Evolutionary conservation across 140 eudicot species (phyloP).

Genomic region (Flaveria floridana): DNA sequence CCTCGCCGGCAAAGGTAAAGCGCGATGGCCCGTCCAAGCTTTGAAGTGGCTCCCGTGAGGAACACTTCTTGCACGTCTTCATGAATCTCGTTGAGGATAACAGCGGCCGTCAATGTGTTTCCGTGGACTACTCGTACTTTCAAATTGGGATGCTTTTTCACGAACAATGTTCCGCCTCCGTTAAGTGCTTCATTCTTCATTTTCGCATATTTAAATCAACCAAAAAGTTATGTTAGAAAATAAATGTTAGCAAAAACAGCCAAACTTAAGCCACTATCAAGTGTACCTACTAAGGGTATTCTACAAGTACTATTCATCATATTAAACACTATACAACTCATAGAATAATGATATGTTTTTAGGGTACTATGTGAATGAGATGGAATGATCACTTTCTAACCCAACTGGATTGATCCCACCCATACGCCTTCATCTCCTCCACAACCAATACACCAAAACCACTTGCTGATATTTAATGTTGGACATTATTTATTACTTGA

Average conservation of each 20-base stretch:
- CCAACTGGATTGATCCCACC: background rate
- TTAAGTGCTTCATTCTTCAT: slow-evolving; percentile 82
- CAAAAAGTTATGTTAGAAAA: background rate
- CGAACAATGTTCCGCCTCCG: slow-evolving; percentile 89
- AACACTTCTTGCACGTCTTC: slow-evolving; percentile 67
- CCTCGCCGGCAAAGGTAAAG: slow-evolving; percentile 68
- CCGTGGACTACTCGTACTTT: slow-evolving; percentile 95
- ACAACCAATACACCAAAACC: background rate
- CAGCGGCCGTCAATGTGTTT: slow-evolving; percentile 91
- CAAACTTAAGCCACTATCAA: background rate
- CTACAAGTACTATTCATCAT: background rate
- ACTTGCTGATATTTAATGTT: background rate
- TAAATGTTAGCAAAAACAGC: background rate
- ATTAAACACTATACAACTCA: slow-evolving; percentile 9
- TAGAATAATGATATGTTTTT: background rate
- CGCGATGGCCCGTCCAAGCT: slow-evolving; percentile 94
- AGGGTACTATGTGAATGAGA: background rate
- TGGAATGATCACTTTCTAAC: background rate
- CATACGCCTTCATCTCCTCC: background rate
- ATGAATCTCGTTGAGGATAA: slow-evolving; percentile 66
- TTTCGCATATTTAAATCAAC: background rate
- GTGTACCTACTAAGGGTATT: slow-evolving; percentile 12
- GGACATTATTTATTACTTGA: background rate
- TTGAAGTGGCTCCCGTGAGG: slow-evolving; percentile 90
- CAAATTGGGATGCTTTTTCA: slow-evolving; percentile 74